A percentile compares a stretch with the other conserved stretches of the same genome.
Evolutionary conservation across 176 grass and related monocot species (phyloP).

Genomic region (Triticum timopheevii): DNA sequence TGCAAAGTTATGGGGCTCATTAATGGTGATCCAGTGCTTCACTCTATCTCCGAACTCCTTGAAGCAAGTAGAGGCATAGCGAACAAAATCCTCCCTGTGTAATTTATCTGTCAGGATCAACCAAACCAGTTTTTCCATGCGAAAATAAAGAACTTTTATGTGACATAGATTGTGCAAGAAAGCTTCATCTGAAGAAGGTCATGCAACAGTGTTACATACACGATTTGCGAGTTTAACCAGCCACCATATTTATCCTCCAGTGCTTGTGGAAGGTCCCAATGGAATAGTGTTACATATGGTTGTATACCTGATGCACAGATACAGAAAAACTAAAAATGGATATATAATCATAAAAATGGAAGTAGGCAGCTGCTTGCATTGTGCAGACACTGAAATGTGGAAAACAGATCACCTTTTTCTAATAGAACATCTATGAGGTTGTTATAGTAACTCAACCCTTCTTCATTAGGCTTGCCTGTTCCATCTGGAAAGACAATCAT

Average conservation of each 20-base stretch:
- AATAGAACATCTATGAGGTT: conserved; percentile 73
- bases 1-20: conserved; percentile 73
- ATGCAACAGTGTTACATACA: conserved; percentile 48
- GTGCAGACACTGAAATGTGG: not conserved
- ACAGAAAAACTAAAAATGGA: not conserved
- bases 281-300: conserved; percentile 81
- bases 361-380: conserved; percentile 7
- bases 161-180: not conserved
- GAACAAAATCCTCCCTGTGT: conserved; percentile 81
- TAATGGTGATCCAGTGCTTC: conserved; percentile 93
- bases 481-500: conserved; percentile 66
- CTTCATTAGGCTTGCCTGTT: conserved; percentile 79
- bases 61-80: conserved; percentile 83
- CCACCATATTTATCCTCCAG: conserved; percentile 85
- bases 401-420: conserved; percentile 51
- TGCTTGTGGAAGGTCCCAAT: conserved; percentile 92
- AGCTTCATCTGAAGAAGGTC: not conserved
- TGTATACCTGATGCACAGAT: conserved; percentile 59
- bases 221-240: conserved; percentile 79
- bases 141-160: not conserved
- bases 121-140: not conserved
- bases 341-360: not conserved
- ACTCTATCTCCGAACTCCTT: conserved; percentile 91
- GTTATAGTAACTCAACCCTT: conserved; percentile 87
- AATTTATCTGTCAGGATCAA: conserved; percentile 19